Percentiles rank a stretch among this genome's conserved stretches.
These are phyloP conservation scores for Clonostachys sp. DNA, from an alignment of 2,329 filamentous ascomycete genomes.

Conservation along the genomic window DNA sequence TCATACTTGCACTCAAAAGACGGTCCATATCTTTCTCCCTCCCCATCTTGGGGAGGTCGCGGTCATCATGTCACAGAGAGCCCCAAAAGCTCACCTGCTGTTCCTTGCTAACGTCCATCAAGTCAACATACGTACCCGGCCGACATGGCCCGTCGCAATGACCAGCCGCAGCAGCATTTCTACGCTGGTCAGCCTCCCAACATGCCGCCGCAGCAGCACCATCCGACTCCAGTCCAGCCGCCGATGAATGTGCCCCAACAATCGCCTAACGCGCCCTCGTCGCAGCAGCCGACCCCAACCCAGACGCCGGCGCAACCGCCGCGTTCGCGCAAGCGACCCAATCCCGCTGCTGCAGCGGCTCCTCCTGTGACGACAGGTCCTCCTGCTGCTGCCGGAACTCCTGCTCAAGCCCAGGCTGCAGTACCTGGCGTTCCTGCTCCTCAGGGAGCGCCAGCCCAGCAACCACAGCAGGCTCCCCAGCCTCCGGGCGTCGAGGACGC, in stretches of 20 bases:
- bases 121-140: constrained; percentile 42
- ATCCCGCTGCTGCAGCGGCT: constrained; percentile 25
- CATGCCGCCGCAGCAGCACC: constrained; percentile 29
- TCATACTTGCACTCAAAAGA: neutral
- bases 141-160: constrained; percentile 42
- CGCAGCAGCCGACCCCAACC: constrained; percentile 29
- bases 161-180: constrained; percentile 32
- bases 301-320: constrained; percentile 29
- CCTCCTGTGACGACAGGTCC: constrained; percentile 2
- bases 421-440: neutral
- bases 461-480: constrained; percentile 13
- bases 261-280: constrained; percentile 17
- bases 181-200: constrained; percentile 32
- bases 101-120: constrained; percentile 6
- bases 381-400: constrained; percentile 5
- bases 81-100: neutral
- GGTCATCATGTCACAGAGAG: no score
- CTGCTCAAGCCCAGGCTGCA: constrained; percentile 20
- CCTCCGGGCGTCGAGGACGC: constrained; percentile 15
- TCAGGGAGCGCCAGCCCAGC: constrained; percentile 5
- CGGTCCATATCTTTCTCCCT: neutral
- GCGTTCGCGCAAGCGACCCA: constrained; percentile 35
- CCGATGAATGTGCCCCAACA: constrained; percentile 39
- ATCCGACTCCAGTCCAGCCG: constrained; percentile 31
- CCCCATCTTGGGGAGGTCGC: neutral